These are phyloP conservation scores for Otatea glauca DNA, from an alignment of 176 grass and related monocot species.

Conservation along the genomic window DNA sequence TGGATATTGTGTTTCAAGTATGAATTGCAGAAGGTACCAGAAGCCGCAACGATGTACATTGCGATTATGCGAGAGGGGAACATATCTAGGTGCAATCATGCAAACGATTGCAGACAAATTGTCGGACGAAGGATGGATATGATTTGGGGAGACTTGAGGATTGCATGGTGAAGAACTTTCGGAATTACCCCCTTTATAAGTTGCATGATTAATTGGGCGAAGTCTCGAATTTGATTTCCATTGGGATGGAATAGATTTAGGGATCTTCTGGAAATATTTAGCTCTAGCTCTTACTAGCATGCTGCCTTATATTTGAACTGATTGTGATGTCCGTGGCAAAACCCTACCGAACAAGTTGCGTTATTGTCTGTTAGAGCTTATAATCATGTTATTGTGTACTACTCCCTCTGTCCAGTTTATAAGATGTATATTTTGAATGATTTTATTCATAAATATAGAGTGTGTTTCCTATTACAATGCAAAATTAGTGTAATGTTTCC, in stretches of 20 bases:
- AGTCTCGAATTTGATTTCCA: neutral
- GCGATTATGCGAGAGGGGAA: too few relatives aligned
- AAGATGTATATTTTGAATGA: too few relatives aligned
- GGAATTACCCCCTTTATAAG: neutral
- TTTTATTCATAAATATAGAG: too few relatives aligned
- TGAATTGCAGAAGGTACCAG: constrained; percentile 4
- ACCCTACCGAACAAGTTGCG: neutral
- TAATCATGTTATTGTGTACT: neutral
- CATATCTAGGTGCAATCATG: neutral
- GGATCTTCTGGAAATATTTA: neutral
- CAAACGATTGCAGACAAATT: neutral
- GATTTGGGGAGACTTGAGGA: neutral
- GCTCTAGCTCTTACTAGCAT: neutral
- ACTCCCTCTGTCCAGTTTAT: too few relatives aligned
- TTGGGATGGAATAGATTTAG: neutral
- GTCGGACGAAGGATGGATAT: neutral
- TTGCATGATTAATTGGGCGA: neutral
- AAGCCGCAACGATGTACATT: neutral
- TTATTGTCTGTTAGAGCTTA: neutral
- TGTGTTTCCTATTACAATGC: too few relatives aligned
- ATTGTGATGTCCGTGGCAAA: neutral
- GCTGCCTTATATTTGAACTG: neutral
- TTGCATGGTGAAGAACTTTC: neutral
- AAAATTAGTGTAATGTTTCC: too few relatives aligned
- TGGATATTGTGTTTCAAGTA: neutral